A percentile compares a stretch with the other conserved stretches of the same genome.
Evolutionary conservation across 306 rosid species (phyloP).

Genomic region (Luffa acutangula): DNA sequence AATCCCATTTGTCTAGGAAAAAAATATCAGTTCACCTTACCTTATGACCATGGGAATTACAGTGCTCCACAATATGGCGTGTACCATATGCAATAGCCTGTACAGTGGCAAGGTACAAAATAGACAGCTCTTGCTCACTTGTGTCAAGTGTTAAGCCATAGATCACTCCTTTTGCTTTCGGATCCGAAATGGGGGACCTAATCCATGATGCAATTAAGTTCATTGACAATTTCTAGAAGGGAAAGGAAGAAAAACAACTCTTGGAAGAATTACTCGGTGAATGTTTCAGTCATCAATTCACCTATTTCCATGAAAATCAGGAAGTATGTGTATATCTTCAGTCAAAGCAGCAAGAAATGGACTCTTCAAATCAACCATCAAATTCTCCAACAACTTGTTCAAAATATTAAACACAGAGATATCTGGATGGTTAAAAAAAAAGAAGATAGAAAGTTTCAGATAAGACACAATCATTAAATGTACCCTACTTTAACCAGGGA

Average conservation of each 20-base stretch:
- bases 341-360: slow-evolving; percentile 80
- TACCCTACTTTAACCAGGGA: not conserved
- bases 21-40: slow-evolving; percentile 18
- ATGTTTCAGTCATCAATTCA: slow-evolving; percentile 20
- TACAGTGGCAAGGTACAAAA: slow-evolving; percentile 75
- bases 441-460: not conserved
- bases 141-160: slow-evolving; percentile 86
- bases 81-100: slow-evolving; percentile 97
- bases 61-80: slow-evolving; percentile 93
- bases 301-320: slow-evolving; percentile 98
- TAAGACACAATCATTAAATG: not conserved
- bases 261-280: slow-evolving; percentile 6
- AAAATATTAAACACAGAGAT: slow-evolving; percentile 68
- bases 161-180: slow-evolving; percentile 79
- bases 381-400: slow-evolving; percentile 63
- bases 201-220: slow-evolving; percentile 9
- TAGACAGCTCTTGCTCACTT: slow-evolving; percentile 70
- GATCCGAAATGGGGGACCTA: slow-evolving; percentile 97
- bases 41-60: slow-evolving; percentile 82
- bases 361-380: slow-evolving; percentile 40
- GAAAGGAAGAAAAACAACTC: slow-evolving; percentile 6
- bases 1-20: not conserved
- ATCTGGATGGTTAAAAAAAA: slow-evolving; percentile 27
- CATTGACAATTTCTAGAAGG: not conserved
- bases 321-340: slow-evolving; percentile 74